phyloP scores from a whole-genome alignment of 192 early-diverging fungal species.

The Phlyctochytrium bullatum region DNA sequence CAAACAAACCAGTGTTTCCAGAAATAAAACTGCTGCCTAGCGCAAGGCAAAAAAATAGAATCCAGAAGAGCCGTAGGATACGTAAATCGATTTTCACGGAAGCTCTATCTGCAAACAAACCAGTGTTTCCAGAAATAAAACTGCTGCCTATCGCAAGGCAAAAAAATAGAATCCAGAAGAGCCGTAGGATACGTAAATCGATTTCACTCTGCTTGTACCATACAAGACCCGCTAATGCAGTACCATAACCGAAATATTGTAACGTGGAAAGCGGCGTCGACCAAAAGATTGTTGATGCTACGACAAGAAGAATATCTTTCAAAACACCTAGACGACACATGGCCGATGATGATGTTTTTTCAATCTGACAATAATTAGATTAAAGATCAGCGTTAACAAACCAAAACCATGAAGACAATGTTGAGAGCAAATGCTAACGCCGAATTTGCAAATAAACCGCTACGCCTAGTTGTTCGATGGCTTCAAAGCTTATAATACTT shows the following conservation, averaged over 20 bases:
- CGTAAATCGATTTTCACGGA: too few species aligned
- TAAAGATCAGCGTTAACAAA: constrained; percentile 3
- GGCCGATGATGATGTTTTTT: constrained; percentile 37
- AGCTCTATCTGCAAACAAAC: too few species aligned
- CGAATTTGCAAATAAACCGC: constrained; percentile 25
- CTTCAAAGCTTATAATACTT: background rate
- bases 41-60: background rate
- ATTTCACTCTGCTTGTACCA: constrained; percentile 21
- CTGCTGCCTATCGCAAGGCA: constrained; percentile 3
- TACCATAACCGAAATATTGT: constrained; percentile 36
- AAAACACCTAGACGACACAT: constrained; percentile 36
- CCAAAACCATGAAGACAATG: constrained; percentile 33
- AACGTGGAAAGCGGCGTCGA: constrained; percentile 13
- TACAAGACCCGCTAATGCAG: constrained; percentile 30
- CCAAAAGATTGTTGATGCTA: constrained; percentile 28
- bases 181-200: too few species aligned
- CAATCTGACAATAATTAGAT: constrained; percentile 19
- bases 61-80: too few species aligned
- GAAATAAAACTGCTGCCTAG: background rate
- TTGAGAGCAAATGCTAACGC: constrained; percentile 35
- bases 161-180: background rate
- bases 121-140: background rate
- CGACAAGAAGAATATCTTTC: constrained; percentile 39
- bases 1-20: background rate
- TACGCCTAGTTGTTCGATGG: constrained; percentile 13